Evolutionary conservation across 768 basidiomycete genomes (phyloP), one percentile per base, ranked within the genome.

Genomic region (Leucosporidium creatinivorum): DNA sequence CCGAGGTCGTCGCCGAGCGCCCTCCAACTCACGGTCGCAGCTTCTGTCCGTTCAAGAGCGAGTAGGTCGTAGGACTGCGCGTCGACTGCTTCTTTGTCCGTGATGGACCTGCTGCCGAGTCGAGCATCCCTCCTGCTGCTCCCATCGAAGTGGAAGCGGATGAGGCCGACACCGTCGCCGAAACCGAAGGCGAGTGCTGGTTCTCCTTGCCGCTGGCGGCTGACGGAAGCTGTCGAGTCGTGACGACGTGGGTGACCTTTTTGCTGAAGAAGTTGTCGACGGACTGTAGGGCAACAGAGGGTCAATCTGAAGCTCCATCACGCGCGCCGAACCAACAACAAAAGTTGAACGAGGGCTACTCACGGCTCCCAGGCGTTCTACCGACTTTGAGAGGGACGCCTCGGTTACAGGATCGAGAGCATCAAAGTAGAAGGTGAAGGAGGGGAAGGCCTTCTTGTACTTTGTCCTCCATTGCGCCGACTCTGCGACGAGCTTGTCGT

Each of bases 251-350:
- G 0, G 92, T 93, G 30, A 94, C 85, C 58, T 85, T 83, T 58
- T 83, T 85, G 36, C 89, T 90, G 78, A 97, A 93, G 82, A 96
- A 96, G 68, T 86, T 84, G 59, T 94, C 91, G 64, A 91, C 84
- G 64, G 81, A 82, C 96, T 98, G 75, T 47, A 66, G 25, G 60
- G 54, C 58, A 51, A 13, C 39, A 44, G 39, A 44, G 15, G 39
- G 39, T 12, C 39, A 17, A 15, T 44, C 15, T 3, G 39, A 10
- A 3, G 10, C 15, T 13, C 8, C 39, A 44, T 44, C 39, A 44
- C 39, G 39, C 39, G 39, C 28, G 49, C 51, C 15, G 26, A 61
- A 50, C 25, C 39, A 9, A 10, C n/a, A 17, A n/a, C n/a, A 17
- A n/a, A 52, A 58, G 39, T 44, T 44, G 39, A 44, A 44, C 39